phyloP scores from a whole-genome alignment of 106 monocot genomes.

The Dendrobium officinale region DNA sequence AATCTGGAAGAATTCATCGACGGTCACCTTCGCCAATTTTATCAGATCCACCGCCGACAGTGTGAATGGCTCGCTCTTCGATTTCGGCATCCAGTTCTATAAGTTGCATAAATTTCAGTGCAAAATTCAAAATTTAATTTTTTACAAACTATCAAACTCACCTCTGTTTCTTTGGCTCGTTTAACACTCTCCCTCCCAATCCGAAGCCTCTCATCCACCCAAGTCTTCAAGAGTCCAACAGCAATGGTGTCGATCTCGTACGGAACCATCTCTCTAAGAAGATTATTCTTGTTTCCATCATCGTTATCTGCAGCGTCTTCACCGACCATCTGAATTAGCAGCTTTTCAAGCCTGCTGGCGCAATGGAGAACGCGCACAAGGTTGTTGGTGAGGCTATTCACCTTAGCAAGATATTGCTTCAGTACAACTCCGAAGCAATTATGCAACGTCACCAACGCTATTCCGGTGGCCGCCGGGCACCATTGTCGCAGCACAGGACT shows the following conservation, averaged over 20 bases:
- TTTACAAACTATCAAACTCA: conserved; percentile 1
- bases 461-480: conserved; percentile 50
- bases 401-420: conserved; percentile 59
- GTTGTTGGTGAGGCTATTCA: conserved; percentile 44
- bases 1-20: conserved; percentile 82
- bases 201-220: conserved; percentile 74
- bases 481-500: conserved; percentile 60
- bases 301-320: conserved; percentile 54
- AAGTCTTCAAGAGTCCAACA: conserved; percentile 41
- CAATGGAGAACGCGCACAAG: conserved; percentile 57
- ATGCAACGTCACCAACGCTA: conserved; percentile 70
- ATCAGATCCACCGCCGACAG: conserved; percentile 68
- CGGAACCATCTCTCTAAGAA: conserved; percentile 68
- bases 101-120: not conserved
- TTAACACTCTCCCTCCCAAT: conserved; percentile 42
- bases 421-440: conserved; percentile 58
- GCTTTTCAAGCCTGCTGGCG: conserved; percentile 76
- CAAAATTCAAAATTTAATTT: not conserved
- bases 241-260: conserved; percentile 69
- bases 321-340: conserved; percentile 61
- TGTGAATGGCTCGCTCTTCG: conserved; percentile 61
- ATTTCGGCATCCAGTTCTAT: conserved; percentile 76
- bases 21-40: conserved; percentile 65
- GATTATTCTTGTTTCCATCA: conserved; percentile 53
- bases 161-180: conserved; percentile 87